Base-by-base conservation (phyloP, 768 basidiomycete genomes). In the Boletus sp. region DNA sequence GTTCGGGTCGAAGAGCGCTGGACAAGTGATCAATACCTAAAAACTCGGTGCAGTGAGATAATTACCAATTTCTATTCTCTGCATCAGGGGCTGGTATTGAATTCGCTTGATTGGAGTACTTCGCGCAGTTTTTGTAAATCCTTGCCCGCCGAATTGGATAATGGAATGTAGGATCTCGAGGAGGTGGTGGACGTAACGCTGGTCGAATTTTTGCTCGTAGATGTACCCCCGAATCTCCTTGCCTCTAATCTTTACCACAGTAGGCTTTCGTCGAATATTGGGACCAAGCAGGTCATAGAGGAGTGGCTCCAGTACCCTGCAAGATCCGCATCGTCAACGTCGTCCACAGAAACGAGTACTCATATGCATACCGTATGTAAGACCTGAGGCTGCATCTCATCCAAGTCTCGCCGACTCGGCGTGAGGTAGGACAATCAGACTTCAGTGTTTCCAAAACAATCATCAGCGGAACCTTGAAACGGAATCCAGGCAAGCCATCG, bases 301-400 rank as follows among this genome's bases (percentile, higher is more conserved):
- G 10, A 98, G 81, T 0, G 95, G 94, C 68, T 98, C 96, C 44
- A 98, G 77, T 32, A 96, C 80, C n/a, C 94, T 96, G 67, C 32
- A 48, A 14, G n/a, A 50, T 24, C 20, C 8, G 9, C 18, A 32
- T 30, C 4, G 9, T 59, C 40, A 68, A 52, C 35, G 3, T 32
- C 17, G 10, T 40, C 28, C 17, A 28, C 42, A 24, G 39, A 30
- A 18, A 55, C 28, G 17, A 50, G n/a, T 30, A 11, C 9, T 29
- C 9, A 3, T 2, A 42, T 18, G 12, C 52, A 36, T 71, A 94
- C 94, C 95, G 84, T 56, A 94, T 77, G 69, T 96, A 96, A 2
- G 94, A 95, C 69, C 89, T 91, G 32, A 98, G 78, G 64, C 86
- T 93, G 67, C 92, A 94, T 29, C 95, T 83, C 89, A 99, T 94